phyloP scores from a whole-genome alignment of 768 basidiomycete genomes.

The Leucogyrophana mollusca region DNA sequence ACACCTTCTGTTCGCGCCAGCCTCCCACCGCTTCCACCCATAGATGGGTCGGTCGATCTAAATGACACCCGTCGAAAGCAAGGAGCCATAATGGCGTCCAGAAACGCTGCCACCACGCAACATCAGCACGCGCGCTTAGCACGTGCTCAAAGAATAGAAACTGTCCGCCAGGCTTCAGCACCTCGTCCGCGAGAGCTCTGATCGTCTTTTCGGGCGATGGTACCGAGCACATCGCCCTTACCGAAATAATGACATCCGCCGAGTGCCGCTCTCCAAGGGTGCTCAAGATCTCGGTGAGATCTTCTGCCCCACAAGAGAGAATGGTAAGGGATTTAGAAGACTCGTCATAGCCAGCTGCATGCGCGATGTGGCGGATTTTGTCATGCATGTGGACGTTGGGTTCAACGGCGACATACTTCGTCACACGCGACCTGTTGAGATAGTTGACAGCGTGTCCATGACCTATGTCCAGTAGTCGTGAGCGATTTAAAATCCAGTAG shows the following conservation, averaged over 20 bases:
- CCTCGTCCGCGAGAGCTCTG: constrained; percentile 41
- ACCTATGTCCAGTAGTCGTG: no score
- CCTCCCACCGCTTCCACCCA: constrained; percentile 44
- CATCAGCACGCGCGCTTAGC: constrained; percentile 45
- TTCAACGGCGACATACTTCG: constrained; percentile 70
- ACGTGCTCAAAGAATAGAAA: constrained; percentile 75
- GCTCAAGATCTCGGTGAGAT: constrained; percentile 46
- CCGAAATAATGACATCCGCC: constrained; percentile 62
- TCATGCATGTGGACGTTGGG: constrained; percentile 67
- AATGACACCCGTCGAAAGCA: constrained; percentile 60
- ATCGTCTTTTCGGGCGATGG: constrained; percentile 54
- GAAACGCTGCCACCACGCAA: constrained; percentile 70
- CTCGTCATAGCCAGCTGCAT: constrained; percentile 51
- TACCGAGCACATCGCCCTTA: constrained; percentile 67
- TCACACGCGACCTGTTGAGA: constrained; percentile 51
- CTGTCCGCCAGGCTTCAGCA: constrained; percentile 63
- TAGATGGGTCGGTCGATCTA: constrained; percentile 55
- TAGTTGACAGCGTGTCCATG: constrained; percentile 65
- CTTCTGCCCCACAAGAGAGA: constrained; percentile 63
- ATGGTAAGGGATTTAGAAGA: constrained; percentile 52
- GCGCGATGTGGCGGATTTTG: constrained; percentile 48
- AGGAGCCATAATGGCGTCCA: constrained; percentile 71
- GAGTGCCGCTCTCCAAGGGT: constrained; percentile 32
- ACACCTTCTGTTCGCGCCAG: constrained; percentile 44
- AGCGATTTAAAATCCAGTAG: no score